Conservation (phyloP, 2,329 filamentous ascomycete species). For the Aspergillus bombycis region DNA sequence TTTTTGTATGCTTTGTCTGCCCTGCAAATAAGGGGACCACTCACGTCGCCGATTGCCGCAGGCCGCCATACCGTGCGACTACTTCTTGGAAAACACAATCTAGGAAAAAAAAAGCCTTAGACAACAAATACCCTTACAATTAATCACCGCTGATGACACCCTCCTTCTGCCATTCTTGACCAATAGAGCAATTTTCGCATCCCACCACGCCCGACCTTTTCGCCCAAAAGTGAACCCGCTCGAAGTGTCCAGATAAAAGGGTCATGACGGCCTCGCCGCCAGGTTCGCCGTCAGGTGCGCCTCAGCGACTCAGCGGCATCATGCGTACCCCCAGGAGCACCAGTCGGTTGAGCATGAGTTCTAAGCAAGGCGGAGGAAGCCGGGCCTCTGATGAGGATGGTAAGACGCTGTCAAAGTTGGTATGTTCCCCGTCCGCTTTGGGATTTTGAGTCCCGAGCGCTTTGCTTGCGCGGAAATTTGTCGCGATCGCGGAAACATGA, state of each 20-base stretch:
- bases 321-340: constrained; percentile 75
- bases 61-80: constrained; percentile 25
- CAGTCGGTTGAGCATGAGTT: constrained; percentile 80
- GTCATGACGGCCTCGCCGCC: constrained; percentile 72
- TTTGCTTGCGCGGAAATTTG: neutral
- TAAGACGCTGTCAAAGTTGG: constrained; percentile 96
- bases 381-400: constrained; percentile 86
- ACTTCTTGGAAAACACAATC: constrained; percentile 4
- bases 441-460: neutral
- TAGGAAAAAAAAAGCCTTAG: neutral
- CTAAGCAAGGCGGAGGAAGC: constrained; percentile 75
- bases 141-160: constrained; percentile 22
- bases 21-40: constrained; percentile 12
- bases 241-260: constrained; percentile 17
- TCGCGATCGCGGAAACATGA: constrained; percentile 10
- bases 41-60: constrained; percentile 25
- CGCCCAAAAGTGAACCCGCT: constrained; percentile 13
- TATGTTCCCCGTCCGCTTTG: constrained; percentile 56
- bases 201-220: constrained; percentile 12
- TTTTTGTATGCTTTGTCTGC: constrained; percentile 1
- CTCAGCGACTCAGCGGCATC: constrained; percentile 78
- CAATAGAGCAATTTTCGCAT: constrained; percentile 10
- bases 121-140: constrained; percentile 5
- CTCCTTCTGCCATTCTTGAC: constrained; percentile 13
- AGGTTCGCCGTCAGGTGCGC: constrained; percentile 61